Evolutionary conservation across 352 stramenopile species (phyloP).

Genomic region (Globisporangium nunn): DNA sequence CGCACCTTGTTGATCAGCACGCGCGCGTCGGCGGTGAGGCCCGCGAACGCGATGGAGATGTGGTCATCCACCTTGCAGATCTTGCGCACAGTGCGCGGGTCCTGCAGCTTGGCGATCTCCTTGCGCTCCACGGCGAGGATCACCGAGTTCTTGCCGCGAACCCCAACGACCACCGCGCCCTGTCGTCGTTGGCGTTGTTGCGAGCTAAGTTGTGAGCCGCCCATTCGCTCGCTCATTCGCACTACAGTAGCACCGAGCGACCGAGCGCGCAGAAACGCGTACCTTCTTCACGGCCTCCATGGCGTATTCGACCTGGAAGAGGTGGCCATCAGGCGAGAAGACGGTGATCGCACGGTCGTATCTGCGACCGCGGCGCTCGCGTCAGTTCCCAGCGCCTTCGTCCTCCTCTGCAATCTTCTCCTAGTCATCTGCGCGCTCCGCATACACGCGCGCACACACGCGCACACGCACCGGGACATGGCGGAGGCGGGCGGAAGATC

Average conservation of each 20-base stretch:
- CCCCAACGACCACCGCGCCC: slow-evolving; percentile 95
- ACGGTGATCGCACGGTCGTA: slow-evolving; percentile 99
- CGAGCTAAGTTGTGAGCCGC: not conserved
- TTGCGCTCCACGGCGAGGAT: slow-evolving; percentile 91
- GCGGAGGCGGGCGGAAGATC: slow-evolving; percentile 7
- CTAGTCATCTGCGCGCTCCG: too few relatives aligned
- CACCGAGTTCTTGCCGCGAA: slow-evolving; percentile 95
- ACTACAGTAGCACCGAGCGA: not conserved
- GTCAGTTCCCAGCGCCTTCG: not conserved
- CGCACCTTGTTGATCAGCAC: slow-evolving; percentile 95
- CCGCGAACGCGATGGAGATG: slow-evolving; percentile 97
- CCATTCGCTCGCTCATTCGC: not conserved
- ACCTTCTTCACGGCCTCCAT: slow-evolving; percentile 98
- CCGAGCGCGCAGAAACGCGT: slow-evolving; percentile 1
- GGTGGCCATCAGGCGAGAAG: slow-evolving; percentile 98
- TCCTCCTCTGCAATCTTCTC: too few relatives aligned
- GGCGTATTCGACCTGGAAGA: slow-evolving; percentile 99
- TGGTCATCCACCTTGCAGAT: slow-evolving; percentile 98
- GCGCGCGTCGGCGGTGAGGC: slow-evolving; percentile 96
- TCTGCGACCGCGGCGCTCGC: slow-evolving; percentile 31
- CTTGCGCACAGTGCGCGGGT: slow-evolving; percentile 98
- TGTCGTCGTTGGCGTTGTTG: slow-evolving; percentile 12
- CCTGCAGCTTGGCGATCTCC: slow-evolving; percentile 88
- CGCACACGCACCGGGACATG: slow-evolving; percentile 29
- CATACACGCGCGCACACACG: not conserved